Evolutionary conservation across 1,284 basidiomycete species (phyloP), one percentile per base, ranked within the genome.

Genomic region (Testicularia cyperi): DNA sequence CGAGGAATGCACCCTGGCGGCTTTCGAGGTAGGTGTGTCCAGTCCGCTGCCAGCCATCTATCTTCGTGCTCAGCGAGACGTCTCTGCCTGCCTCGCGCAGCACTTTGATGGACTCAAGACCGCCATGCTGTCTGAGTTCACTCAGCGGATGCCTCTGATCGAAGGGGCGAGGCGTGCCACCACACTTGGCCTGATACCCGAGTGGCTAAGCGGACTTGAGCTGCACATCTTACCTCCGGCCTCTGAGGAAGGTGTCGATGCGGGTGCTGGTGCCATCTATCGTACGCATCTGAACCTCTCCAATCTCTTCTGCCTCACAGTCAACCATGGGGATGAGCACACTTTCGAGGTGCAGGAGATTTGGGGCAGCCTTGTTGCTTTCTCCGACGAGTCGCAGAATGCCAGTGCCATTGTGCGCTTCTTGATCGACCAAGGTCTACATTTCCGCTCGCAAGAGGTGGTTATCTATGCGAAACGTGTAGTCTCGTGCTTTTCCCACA

Each of bases 341-440:
- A 82, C 88, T 1, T 88, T 90, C 63, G 90, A 92, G 70, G 82
- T 95, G 25, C 82, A 86, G n/a, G 82, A 85, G 2, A 82, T 94
- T 15, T 92, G 92, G 86, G 82, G 82, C 15, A 84, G 84, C 44
- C 78, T 92, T 4, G 86, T 88, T 84, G 55, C 49, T n/a, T 55
- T 47, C n/a, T 48, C 46, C n/a, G 55, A 60, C 10, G 44, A 58
- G 26, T 18, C 51, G 25, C 87, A 40, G 79, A 92, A 92, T 65
- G 88, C 87, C 0, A 86, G 86, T 53, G 88, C 88, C 0, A 82
- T 91, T 16, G 81, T 89, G 42, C 84, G 86, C 33, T 95, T 92
- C 77, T 79, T 95, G 4, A 81, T 95, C 32, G 88, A 92, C 61
- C 89, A 95, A 68, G 88, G 88, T 0, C 85, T 88, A 44, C 88